Conservation (phyloP, 139 green algal species). For the Limnomonas spitsbergensis region DNA sequence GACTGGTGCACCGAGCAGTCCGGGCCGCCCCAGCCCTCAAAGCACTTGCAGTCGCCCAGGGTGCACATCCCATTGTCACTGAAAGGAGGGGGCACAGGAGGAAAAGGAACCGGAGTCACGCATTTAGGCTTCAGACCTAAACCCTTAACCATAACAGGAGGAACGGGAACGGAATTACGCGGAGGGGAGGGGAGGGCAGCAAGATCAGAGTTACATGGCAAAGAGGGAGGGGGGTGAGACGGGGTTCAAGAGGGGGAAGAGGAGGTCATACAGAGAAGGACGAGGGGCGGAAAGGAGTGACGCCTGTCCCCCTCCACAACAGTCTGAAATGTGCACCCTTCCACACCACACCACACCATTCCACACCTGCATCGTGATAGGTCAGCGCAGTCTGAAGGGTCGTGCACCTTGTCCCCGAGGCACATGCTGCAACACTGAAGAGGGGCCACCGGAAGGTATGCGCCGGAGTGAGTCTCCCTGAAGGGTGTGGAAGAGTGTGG, state of each 20-base stretch:
- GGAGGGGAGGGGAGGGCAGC: no score
- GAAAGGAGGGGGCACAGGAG: background rate
- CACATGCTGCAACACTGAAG: conserved; percentile 70
- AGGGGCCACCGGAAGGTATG: conserved; percentile 63
- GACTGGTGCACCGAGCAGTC: conserved; percentile 40
- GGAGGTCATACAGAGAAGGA: no score
- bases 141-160: no score
- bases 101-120: background rate
- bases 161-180: no score
- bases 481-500: background rate
- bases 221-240: no score
- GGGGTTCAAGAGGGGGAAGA: no score
- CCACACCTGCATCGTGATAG: conserved; percentile 48
- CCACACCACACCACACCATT: no score
- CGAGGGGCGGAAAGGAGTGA: no score
- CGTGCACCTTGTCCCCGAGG: conserved; percentile 41
- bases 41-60: conserved; percentile 64
- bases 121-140: no score
- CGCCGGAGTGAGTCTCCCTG: conserved; percentile 37
- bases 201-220: no score
- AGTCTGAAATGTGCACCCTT: no score
- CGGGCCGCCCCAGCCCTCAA: conserved; percentile 48
- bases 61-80: conserved; percentile 53
- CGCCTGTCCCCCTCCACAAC: no score
- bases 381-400: conserved; percentile 50